phyloP scores from a whole-genome alignment of 1,284 basidiomycete genomes.

The Sporisorium graminicola region DNA sequence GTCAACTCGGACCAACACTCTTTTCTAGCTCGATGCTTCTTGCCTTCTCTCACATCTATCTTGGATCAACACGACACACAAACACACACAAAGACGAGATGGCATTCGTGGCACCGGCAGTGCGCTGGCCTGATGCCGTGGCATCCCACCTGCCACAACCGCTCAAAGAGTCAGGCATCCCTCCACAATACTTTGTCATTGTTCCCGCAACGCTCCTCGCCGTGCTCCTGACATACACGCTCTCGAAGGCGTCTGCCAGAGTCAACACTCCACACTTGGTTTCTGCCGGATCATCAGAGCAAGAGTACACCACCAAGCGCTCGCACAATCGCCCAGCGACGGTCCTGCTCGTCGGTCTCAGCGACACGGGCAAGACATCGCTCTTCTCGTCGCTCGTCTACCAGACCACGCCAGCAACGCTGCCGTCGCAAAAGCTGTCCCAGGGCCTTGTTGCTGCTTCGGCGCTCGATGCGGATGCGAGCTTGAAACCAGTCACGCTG shows the following conservation, averaged over 20 bases:
- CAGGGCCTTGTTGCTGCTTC: conserved; percentile 25
- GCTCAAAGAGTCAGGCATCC: conserved; percentile 35
- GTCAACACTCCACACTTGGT: conserved; percentile 17
- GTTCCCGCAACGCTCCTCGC: conserved; percentile 50
- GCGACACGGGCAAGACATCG: conserved; percentile 62
- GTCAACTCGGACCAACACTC: conserved; percentile 4
- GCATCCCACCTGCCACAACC: conserved; percentile 39
- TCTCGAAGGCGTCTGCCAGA: conserved; percentile 36
- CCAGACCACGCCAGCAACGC: conserved; percentile 49
- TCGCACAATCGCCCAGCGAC: conserved; percentile 38
- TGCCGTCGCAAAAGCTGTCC: conserved; percentile 56
- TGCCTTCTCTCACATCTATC: not conserved
- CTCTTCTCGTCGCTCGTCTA: conserved; percentile 62
- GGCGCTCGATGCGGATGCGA: not conserved
- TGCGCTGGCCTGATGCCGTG: conserved; percentile 55
- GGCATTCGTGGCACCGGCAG: conserved; percentile 42
- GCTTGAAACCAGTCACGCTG: conserved; percentile 39
- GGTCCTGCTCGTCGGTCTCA: conserved; percentile 58
- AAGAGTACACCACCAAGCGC: conserved; percentile 22
- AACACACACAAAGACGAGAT: no score
- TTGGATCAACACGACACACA: not conserved
- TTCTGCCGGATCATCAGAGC: not conserved
- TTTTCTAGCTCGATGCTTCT: no score
- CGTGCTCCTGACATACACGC: conserved; percentile 45
- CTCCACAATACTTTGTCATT: conserved; percentile 49